phyloP scores from a whole-genome alignment of 2,329 filamentous ascomycete genomes.

The Fusarium papillatum region DNA sequence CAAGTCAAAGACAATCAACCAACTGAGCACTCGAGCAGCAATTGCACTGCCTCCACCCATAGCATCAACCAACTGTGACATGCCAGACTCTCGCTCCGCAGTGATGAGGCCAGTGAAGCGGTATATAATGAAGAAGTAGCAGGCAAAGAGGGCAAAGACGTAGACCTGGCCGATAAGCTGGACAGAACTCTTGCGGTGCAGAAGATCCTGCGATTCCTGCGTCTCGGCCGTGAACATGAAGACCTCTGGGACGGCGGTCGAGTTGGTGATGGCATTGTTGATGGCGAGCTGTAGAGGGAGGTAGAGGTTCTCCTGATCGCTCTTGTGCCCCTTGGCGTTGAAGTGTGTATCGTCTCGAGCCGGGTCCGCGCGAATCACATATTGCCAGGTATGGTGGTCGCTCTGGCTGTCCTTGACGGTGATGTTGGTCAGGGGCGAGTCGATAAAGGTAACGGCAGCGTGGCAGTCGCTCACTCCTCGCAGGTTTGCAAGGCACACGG shows the following conservation, averaged over 20 bases:
- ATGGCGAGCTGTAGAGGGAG: constrained; percentile 47
- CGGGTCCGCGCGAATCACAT: constrained; percentile 44
- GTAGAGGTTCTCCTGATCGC: constrained; percentile 39
- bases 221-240: constrained; percentile 33
- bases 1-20: constrained; percentile 43
- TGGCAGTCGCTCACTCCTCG: constrained; percentile 47
- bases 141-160: constrained; percentile 41
- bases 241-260: constrained; percentile 28
- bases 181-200: background rate
- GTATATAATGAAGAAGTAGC: constrained; percentile 37
- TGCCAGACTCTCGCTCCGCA: constrained; percentile 47
- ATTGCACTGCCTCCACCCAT: constrained; percentile 59
- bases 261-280: constrained; percentile 48
- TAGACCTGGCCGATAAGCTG: constrained; percentile 30
- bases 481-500: constrained; percentile 40
- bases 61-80: constrained; percentile 49
- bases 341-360: constrained; percentile 54
- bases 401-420: constrained; percentile 4
- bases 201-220: constrained; percentile 16
- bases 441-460: constrained; percentile 44
- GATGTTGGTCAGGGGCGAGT: constrained; percentile 44
- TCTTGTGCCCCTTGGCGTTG: constrained; percentile 58
- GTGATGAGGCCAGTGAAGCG: constrained; percentile 38
- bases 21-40: constrained; percentile 42
- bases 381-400: constrained; percentile 44